A percentile compares a stretch with the other conserved stretches of the same genome.
phyloP scores from a whole-genome alignment of 2,329 filamentous ascomycete species.

The Aspergillus sp. region DNA sequence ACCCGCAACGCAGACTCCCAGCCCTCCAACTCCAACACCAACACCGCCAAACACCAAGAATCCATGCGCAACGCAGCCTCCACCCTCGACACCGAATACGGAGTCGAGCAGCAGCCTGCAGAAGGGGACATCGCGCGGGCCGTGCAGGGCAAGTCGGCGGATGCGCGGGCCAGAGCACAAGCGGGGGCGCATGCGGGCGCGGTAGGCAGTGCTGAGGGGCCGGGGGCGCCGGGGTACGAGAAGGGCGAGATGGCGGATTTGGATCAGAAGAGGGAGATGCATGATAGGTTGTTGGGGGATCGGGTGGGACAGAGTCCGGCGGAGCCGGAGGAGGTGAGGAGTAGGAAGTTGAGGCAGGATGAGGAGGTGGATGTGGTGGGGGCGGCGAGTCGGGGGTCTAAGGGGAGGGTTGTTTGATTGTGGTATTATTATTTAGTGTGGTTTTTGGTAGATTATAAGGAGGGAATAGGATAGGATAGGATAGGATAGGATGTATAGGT shows the following conservation, averaged over 20 bases:
- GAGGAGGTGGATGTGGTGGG: slow-evolving; percentile 31
- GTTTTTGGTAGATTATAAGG: too few species aligned
- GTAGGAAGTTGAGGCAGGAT: slow-evolving; percentile 31
- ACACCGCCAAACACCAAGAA: slow-evolving; percentile 16
- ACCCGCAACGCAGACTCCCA: slow-evolving; percentile 30
- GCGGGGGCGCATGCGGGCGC: slow-evolving; percentile 39
- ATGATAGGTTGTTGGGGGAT: slow-evolving; percentile 35
- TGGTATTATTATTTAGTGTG: slow-evolving; percentile 24
- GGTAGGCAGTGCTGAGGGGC: slow-evolving; percentile 32
- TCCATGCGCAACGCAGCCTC: slow-evolving; percentile 25
- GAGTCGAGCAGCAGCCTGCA: slow-evolving; percentile 38
- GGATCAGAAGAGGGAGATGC: slow-evolving; percentile 37
- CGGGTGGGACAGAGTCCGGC: slow-evolving; percentile 26
- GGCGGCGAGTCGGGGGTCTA: slow-evolving; percentile 31
- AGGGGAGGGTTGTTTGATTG: slow-evolving; percentile 29
- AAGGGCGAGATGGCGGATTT: slow-evolving; percentile 38
- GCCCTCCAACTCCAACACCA: slow-evolving; percentile 30
- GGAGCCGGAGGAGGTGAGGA: slow-evolving; percentile 23
- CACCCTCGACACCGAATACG: slow-evolving; percentile 37
- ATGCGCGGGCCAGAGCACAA: slow-evolving; percentile 26
- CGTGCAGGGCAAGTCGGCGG: slow-evolving; percentile 30
- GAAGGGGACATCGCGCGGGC: slow-evolving; percentile 39
- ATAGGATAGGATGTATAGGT: neutral
- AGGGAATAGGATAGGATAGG: neutral
- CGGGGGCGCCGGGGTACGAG: slow-evolving; percentile 34